phyloP scores from a whole-genome alignment of 441 rosid genomes.

The Adansonia gregorii region DNA sequence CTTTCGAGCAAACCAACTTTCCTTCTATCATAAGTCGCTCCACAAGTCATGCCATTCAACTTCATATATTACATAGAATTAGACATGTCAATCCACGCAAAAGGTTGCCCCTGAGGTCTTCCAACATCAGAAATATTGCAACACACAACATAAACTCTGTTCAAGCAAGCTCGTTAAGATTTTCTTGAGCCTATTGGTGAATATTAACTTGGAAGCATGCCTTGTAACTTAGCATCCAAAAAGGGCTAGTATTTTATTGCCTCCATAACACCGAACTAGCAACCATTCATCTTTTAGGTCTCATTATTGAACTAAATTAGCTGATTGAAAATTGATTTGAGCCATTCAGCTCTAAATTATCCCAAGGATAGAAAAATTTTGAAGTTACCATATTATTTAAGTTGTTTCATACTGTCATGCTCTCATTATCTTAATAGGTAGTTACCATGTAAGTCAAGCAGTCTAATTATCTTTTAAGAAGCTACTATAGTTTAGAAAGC shows the following conservation, averaged over 20 bases:
- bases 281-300: conserved; percentile 13
- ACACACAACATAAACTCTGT: not conserved
- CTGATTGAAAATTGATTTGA: not conserved
- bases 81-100: not conserved
- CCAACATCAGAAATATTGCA: not conserved
- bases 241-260: not conserved
- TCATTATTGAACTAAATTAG: conserved; percentile 1
- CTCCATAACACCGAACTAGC: not conserved
- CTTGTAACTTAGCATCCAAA: conserved; percentile 19
- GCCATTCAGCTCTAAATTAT: conserved; percentile 9
- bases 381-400: conserved; percentile 1
- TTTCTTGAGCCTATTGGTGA: too few species aligned
- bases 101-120: not conserved
- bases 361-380: not conserved
- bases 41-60: not conserved
- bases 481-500: not conserved
- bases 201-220: conserved; percentile 8
- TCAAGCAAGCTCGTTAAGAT: conserved; percentile 4
- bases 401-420: not conserved
- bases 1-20: not conserved
- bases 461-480: not conserved
- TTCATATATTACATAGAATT: not conserved
- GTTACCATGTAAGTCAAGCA: not conserved
- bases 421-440: conserved; percentile 12
- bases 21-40: not conserved